Base-by-base conservation (phyloP, 2,329 filamentous ascomycete genomes). In the Fonsecaea pedrosoi region DNA sequence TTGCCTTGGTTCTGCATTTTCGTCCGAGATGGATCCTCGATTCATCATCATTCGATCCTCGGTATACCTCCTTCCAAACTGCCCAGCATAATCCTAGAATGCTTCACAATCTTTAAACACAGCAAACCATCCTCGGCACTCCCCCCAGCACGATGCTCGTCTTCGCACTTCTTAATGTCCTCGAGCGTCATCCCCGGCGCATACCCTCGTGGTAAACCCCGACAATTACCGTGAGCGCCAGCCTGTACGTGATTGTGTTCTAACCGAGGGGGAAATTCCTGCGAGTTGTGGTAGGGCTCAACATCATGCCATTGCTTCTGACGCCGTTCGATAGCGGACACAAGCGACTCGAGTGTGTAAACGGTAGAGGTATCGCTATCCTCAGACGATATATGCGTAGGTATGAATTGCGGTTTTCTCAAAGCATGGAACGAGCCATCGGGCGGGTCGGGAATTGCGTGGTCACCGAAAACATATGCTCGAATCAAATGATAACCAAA, bases 291-390 rank as follows among this genome's bases (percentile, higher is more conserved):
- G 37, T 45, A 62, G 7, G 60, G 32, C 32, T 68, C 68, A 8
- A 69, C 62, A 4, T 71, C 68, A 75, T 82, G 81, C 78, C 79
- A 81, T 64, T 73, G 75, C 18, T 76, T 77, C 66, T 82, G 81
- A 13, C 81, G 78, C 37, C 76, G 69, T 56, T 82, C 80, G 62
- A 82, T 73, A 60, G 80, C 79, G 54, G 75, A 72, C 38, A 81
- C 75, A 15, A 82, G 74, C 8, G 75, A 74, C 5, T 80, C 69
- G 1, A 82, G 64, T 53, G 68, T 70, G 30, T 72, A 65, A 3
- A 64, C 32, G 25, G 66, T 56, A 32, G 40, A 21, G 5, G 59
- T 38, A 5, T 30, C 13, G 30, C 15, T 58, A 6, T 60, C 64
- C n/a, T 50, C 45, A 12, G 60, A 56, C 30, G 59, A 48, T 18